Conservation (phyloP, 2,329 filamentous ascomycete species). For the Nothopassalora personata region DNA sequence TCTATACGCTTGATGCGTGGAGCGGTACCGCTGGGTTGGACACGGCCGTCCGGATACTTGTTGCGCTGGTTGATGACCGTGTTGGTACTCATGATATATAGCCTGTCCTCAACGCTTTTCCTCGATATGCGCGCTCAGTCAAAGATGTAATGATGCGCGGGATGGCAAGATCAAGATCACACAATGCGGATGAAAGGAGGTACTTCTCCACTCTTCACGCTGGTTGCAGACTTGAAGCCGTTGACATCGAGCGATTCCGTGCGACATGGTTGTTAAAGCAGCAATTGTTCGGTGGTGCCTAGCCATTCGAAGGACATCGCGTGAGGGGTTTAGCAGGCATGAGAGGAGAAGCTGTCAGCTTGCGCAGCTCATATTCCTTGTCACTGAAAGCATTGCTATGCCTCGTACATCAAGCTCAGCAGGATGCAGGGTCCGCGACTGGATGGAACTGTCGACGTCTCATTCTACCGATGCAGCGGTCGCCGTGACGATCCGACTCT, state of each 20-base stretch:
- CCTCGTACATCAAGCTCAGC: neutral
- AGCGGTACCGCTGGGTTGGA: constrained; percentile 10
- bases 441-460: neutral
- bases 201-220: neutral
- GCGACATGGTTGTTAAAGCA: neutral
- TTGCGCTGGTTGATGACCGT: constrained; percentile 1
- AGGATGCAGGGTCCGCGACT: neutral
- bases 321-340: constrained; percentile 3
- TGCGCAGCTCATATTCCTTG: neutral
- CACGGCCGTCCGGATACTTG: neutral
- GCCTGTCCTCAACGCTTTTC: neutral
- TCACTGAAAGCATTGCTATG: neutral
- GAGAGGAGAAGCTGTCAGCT: constrained; percentile 9
- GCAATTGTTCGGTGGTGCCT: neutral
- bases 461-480: neutral
- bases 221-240: neutral
- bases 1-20: constrained; percentile 14
- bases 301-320: neutral
- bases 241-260: neutral
- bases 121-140: neutral
- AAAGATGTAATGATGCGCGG: neutral
- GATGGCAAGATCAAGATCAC: neutral
- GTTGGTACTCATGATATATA: neutral
- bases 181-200: neutral
- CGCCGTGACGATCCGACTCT: constrained; percentile 3